Evolutionary conservation across 2,329 filamentous ascomycete genomes (phyloP).

Genomic region (Aurifilum marmelostoma): DNA sequence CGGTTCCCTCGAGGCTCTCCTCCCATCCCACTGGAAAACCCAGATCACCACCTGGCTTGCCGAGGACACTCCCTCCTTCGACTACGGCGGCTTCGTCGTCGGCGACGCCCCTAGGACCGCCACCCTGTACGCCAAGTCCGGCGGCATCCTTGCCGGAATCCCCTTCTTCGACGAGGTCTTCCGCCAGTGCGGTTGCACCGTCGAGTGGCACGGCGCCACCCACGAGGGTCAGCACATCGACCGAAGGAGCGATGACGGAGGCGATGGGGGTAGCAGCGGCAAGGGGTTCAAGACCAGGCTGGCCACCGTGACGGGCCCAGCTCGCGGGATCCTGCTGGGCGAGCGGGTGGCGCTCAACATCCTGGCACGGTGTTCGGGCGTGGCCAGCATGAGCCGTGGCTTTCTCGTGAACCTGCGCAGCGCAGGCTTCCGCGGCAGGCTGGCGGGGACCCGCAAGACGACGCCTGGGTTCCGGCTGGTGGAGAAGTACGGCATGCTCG

Average conservation of each 20-base stretch:
- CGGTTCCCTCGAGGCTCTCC: slow-evolving; percentile 65
- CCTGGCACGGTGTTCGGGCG: slow-evolving; percentile 86
- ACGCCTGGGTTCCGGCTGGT: slow-evolving; percentile 94
- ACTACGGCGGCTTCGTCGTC: slow-evolving; percentile 97
- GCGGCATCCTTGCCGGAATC: slow-evolving; percentile 83
- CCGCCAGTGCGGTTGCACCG: slow-evolving; percentile 83
- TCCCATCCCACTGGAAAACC: slow-evolving; percentile 83
- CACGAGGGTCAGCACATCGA: slow-evolving; percentile 75
- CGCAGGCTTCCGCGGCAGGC: slow-evolving; percentile 76
- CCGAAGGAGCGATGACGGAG: slow-evolving; percentile 45
- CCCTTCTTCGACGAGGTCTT: slow-evolving; percentile 98
- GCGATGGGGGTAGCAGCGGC: slow-evolving; percentile 13
- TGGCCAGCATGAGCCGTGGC: slow-evolving; percentile 70
- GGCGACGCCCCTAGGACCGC: slow-evolving; percentile 68
- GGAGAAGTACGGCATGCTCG: slow-evolving; percentile 97
- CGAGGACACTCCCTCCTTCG: slow-evolving; percentile 94
- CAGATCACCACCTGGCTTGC: slow-evolving; percentile 84
- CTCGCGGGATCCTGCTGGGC: slow-evolving; percentile 79
- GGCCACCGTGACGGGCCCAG: slow-evolving; percentile 85
- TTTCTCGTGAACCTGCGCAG: slow-evolving; percentile 60
- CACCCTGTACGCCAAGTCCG: slow-evolving; percentile 70
- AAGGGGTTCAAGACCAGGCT: slow-evolving; percentile 57
- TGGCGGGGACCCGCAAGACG: slow-evolving; percentile 97
- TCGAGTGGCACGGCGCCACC: slow-evolving; percentile 74
- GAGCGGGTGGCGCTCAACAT: slow-evolving; percentile 93